A percentile compares a stretch with the other conserved stretches of the same genome.
phyloP scores from a whole-genome alignment of 2,329 filamentous ascomycete species.

The Colletotrichum tropicale region DNA sequence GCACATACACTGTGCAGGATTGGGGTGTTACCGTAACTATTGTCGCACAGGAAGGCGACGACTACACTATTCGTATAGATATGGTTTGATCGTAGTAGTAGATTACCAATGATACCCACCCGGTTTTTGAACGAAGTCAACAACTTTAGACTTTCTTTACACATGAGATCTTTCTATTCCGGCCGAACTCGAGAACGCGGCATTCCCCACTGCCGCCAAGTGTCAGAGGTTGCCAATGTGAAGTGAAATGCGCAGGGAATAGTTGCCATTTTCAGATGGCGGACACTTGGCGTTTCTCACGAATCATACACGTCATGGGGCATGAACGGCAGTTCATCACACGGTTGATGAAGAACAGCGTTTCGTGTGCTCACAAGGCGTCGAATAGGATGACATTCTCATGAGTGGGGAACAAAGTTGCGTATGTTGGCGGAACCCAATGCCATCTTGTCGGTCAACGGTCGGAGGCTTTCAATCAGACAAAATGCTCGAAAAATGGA shows the following conservation, averaged over 20 bases:
- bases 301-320: neutral
- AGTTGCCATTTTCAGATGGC: neutral
- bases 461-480: neutral
- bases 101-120: neutral
- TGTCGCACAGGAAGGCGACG: neutral
- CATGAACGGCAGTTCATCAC: neutral
- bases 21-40: neutral
- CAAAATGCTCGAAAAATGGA: neutral
- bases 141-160: neutral
- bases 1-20: neutral
- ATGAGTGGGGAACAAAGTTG: neutral
- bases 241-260: neutral
- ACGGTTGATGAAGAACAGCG: neutral
- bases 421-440: neutral
- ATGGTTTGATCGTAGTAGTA: neutral
- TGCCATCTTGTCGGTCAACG: neutral
- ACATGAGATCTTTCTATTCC: neutral
- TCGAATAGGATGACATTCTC: neutral
- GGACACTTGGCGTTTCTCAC: neutral
- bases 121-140: fast-evolving
- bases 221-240: neutral
- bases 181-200: neutral
- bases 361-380: neutral
- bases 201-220: neutral
- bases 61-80: neutral